Conservation (phyloP, 139 green algal species). For the Choricystis sp. region DNA sequence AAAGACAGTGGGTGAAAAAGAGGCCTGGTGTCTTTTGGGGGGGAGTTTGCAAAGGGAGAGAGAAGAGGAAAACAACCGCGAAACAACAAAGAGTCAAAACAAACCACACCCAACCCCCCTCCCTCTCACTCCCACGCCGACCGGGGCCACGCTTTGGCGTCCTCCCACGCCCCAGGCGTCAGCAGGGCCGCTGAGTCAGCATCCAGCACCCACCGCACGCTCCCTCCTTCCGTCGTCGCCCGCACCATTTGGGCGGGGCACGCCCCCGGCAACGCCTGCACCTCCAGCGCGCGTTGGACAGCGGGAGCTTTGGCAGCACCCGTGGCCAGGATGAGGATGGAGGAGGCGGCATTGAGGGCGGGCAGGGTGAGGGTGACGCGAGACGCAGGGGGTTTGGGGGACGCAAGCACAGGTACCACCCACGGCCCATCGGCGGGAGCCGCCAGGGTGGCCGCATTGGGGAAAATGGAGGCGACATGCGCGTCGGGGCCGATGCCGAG, state of each 20-base stretch:
- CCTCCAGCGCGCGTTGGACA: constrained; percentile 71
- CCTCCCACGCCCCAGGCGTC: not conserved
- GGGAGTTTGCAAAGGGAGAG: too few relatives aligned
- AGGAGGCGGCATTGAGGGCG: constrained; percentile 60
- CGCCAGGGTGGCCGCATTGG: constrained; percentile 21
- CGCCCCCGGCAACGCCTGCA: constrained; percentile 69
- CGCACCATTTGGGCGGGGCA: constrained; percentile 77
- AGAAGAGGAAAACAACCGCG: not conserved
- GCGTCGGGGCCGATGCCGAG: constrained; percentile 77
- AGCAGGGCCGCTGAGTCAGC: constrained; percentile 1
- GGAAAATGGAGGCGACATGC: constrained; percentile 94
- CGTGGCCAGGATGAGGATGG: constrained; percentile 37
- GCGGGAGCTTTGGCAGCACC: constrained; percentile 68
- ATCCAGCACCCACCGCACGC: constrained; percentile 35
- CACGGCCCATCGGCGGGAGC: constrained; percentile 25
- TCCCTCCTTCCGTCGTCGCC: constrained; percentile 30
- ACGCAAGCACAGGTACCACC: constrained; percentile 76
- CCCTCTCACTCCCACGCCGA: not conserved
- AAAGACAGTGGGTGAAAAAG: not conserved
- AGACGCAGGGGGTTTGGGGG: constrained; percentile 84
- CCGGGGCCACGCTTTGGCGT: not conserved
- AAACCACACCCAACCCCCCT: not conserved
- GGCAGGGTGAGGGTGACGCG: constrained; percentile 88
- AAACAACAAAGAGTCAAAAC: not conserved
- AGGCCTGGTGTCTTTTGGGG: too few relatives aligned